phyloP scores from a whole-genome alignment of 2,329 filamentous ascomycete genomes.

The Aspergillus jensenii region DNA sequence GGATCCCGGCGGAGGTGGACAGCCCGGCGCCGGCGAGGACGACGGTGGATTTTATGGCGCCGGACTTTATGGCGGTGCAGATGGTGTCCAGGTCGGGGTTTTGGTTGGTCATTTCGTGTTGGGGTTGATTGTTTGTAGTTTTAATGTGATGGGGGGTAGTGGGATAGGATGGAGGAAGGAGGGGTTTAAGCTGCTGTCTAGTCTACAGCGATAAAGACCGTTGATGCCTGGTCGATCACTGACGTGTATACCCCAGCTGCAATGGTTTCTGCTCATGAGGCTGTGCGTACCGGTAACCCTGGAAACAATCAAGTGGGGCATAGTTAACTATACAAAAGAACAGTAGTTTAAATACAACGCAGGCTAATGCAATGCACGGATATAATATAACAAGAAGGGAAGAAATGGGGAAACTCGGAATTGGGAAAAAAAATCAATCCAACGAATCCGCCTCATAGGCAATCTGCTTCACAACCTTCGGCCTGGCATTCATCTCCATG shows the following conservation, averaged over 20 bases:
- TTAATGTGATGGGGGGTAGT: background rate
- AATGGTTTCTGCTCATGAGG: background rate
- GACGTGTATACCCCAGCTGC: too few relatives aligned
- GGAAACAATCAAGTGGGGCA: background rate
- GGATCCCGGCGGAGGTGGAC: constrained; percentile 58
- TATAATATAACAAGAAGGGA: background rate
- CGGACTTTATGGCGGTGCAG: background rate
- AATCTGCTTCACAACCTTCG: background rate
- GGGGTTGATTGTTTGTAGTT: background rate
- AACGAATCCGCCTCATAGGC: constrained; percentile 3
- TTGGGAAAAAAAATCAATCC: background rate
- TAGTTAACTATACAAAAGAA: background rate
- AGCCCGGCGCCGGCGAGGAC: constrained; percentile 71
- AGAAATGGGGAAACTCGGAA: background rate
- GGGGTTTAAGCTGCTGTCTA: background rate
- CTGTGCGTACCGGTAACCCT: background rate
- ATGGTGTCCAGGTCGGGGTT: background rate
- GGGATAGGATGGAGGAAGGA: background rate
- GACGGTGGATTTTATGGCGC: constrained; percentile 19
- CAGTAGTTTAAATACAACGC: background rate
- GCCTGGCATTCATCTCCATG: constrained; percentile 1
- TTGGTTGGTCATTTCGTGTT: background rate
- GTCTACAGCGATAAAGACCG: background rate
- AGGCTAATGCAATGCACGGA: background rate
- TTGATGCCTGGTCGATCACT: too few relatives aligned